Conservation (phyloP, 495 filamentous ascomycete species). For the Emericellopsis terricola region DNA sequence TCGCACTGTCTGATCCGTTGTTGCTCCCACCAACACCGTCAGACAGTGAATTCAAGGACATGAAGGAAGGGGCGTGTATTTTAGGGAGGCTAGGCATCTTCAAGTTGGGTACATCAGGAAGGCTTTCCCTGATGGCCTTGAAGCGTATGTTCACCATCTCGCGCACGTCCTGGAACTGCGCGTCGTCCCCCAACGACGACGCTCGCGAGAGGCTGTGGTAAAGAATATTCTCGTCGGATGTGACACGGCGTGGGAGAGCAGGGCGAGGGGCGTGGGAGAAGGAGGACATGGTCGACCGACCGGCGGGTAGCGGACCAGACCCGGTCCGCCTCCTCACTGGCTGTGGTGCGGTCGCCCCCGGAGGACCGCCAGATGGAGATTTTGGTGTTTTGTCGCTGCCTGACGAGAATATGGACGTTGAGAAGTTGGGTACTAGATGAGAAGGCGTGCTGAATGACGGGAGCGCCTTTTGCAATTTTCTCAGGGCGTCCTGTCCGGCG, state of each 20-base stretch:
- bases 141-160: slow-evolving; percentile 70
- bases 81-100: slow-evolving; percentile 45
- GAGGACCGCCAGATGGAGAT: background rate
- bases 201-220: slow-evolving; percentile 50
- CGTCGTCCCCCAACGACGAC: slow-evolving; percentile 73
- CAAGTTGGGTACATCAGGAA: slow-evolving; percentile 56
- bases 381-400: background rate
- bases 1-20: slow-evolving; percentile 3
- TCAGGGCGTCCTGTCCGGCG: slow-evolving; percentile 8
- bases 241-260: slow-evolving; percentile 34
- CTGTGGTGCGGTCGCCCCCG: background rate
- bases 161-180: slow-evolving; percentile 62
- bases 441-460: slow-evolving; percentile 20
- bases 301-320: slow-evolving; percentile 1
- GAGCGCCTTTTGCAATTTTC: slow-evolving; percentile 9
- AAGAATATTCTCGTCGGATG: slow-evolving; percentile 62
- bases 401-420: slow-evolving; percentile 14
- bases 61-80: slow-evolving; percentile 17
- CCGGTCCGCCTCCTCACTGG: no score
- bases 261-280: slow-evolving; percentile 8
- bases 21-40: slow-evolving; percentile 5
- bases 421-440: slow-evolving; percentile 17
- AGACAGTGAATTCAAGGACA: background rate
- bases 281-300: slow-evolving; percentile 1
- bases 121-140: slow-evolving; percentile 82